These are phyloP conservation scores for Suillus variegatus DNA, from an alignment of 768 basidiomycete species.

Conservation along the genomic window DNA sequence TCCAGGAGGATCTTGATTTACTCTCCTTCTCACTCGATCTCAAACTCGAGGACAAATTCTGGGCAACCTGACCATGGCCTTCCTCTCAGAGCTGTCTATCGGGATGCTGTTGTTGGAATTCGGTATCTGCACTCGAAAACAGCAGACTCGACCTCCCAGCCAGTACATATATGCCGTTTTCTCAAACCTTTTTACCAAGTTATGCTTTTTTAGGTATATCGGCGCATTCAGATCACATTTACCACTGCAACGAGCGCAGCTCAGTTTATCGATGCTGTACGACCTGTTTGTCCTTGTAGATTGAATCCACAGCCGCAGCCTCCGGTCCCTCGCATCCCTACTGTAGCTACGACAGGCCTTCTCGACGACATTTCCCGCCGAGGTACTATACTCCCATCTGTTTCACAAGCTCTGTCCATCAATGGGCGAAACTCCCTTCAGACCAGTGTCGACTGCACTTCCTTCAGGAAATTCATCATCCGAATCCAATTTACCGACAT, in stretches of 20 bases:
- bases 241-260: conserved; percentile 45
- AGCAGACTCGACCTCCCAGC: conserved; percentile 26
- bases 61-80: conserved; percentile 50
- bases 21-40: conserved; percentile 61
- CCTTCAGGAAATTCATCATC: neutral
- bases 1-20: conserved; percentile 77
- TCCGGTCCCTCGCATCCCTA: conserved; percentile 19
- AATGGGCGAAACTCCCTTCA: neutral
- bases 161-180: conserved; percentile 26
- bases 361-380: conserved; percentile 16
- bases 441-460: neutral
- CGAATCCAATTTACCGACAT: conserved; percentile 3
- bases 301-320: conserved; percentile 42
- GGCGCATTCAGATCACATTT: conserved; percentile 79
- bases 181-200: conserved; percentile 4
- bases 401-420: conserved; percentile 10
- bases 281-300: conserved; percentile 75
- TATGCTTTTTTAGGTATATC: conserved; percentile 52
- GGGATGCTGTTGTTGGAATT: conserved; percentile 71
- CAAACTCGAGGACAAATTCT: conserved; percentile 27
- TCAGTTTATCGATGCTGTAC: conserved; percentile 63
- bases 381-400: conserved; percentile 12
- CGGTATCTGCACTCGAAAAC: conserved; percentile 63
- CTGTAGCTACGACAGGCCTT: conserved; percentile 12
- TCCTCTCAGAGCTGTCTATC: conserved; percentile 81